Base-by-base conservation (phyloP, 306 rosid genomes). In the Pterocarpus santalinus region DNA sequence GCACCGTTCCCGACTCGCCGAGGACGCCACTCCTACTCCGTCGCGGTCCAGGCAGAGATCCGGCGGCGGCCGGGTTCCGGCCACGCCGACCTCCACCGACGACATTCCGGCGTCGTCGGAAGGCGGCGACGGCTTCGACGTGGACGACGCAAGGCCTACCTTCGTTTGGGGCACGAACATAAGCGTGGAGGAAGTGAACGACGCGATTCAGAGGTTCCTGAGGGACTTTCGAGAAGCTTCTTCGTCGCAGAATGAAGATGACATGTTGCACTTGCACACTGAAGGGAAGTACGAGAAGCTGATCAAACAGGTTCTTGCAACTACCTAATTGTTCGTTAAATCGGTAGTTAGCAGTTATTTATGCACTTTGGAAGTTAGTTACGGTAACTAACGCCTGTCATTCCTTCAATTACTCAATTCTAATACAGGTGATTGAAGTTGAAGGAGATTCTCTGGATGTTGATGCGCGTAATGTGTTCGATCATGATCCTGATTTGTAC, bases 101-200 rank as follows among this genome's bases (percentile, higher is more conserved):
- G 98, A 95, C 58, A 35, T 65, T 1, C 92, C 93, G 0, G 87
- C 83, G 35, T 86, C 99, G 0, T 93, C 99, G 0, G 99, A 95
- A 30, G 98, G 94, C 1, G 98, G 98, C 16, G 97, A 91, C 17
- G 93, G 90, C 44, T 93, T 81, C 30, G 91, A 86, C 82, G 83
- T 85, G 86, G 97, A 95, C 38, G 97, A 95, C 60, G 86, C 87
- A 49, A 91, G 93, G 55, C 99, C 96, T 17, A 93, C 98, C 33
- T 91, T 56, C 22, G 99, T 95, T 0, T 95, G 99, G 99, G 98
- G 99, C 2, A 93, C 99, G 10, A 93, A 89, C 49, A 93, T 95
- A n/a, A 93, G 99, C 80, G 99, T 95, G 0, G 94, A 95, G 34
- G 99, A 95, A 44, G 99, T 95, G 2, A 91, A 93, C 51, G 90